Evolutionary conservation across 805 yeast species (phyloP).

Genomic region (Candida chilensis): DNA sequence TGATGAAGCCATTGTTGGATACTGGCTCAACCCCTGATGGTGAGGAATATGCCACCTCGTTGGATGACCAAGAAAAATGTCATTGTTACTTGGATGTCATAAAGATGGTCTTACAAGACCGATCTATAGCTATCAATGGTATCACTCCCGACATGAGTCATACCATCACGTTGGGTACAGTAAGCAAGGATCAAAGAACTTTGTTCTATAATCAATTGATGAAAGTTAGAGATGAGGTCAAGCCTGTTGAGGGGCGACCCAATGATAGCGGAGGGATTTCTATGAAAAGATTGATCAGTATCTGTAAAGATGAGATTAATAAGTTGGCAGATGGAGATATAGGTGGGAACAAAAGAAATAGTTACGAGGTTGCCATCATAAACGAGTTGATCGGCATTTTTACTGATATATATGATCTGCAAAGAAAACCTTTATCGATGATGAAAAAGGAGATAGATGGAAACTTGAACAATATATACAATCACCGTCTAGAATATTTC

Average conservation of each 20-base stretch:
- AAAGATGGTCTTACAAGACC: constrained; percentile 34
- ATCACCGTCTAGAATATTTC: constrained; percentile 74
- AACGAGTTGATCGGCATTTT: no score
- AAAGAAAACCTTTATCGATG: neutral
- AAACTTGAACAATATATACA: constrained; percentile 58
- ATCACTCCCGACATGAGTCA: no score
- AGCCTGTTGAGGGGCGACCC: no score
- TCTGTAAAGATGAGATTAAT: no score
- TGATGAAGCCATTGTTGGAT: constrained; percentile 45
- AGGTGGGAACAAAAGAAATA: no score
- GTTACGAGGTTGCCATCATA: no score
- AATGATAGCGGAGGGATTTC: no score
- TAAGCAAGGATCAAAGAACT: no score
- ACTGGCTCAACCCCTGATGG: constrained; percentile 56
- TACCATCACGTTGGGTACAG: no score
- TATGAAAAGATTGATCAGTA: no score
- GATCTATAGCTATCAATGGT: constrained; percentile 24
- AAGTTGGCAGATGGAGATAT: no score
- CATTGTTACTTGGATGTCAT: constrained; percentile 48
- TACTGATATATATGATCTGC: no score
- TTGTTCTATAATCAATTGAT: neutral
- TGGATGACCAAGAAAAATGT: constrained; percentile 68
- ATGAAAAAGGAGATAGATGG: constrained; percentile 13
- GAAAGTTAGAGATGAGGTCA: constrained; percentile 6
- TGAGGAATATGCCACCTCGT: constrained; percentile 68